These are phyloP conservation scores for Cyberlindnera mrakii DNA, from an alignment of 805 yeast genomes.

Conservation along the genomic window DNA sequence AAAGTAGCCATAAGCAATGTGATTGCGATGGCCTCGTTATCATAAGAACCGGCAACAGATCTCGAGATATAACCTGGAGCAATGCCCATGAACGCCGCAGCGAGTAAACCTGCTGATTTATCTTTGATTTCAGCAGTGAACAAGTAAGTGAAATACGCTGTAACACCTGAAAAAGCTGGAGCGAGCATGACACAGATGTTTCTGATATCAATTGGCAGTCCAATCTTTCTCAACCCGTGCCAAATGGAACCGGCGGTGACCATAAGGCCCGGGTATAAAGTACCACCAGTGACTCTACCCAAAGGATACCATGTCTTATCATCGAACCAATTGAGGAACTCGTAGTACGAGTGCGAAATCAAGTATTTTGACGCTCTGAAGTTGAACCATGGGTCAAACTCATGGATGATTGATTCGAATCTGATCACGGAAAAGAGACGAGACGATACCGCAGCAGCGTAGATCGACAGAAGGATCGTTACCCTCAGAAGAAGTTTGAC, in stretches of 20 bases:
- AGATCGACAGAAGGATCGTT: conserved; percentile 66
- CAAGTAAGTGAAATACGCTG: conserved; percentile 84
- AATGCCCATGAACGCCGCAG: conserved; percentile 93
- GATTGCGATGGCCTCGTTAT: conserved; percentile 98
- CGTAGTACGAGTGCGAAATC: conserved; percentile 77
- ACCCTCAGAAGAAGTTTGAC: conserved; percentile 39
- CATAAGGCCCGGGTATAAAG: conserved; percentile 97
- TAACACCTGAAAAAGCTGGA: conserved; percentile 91
- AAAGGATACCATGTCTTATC: conserved; percentile 99
- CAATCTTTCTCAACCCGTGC: conserved; percentile 55
- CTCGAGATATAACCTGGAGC: conserved; percentile 98
- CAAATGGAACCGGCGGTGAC: conserved; percentile 92
- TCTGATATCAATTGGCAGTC: conserved; percentile 88
- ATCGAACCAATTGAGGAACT: conserved; percentile 96
- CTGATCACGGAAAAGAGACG: conserved; percentile 94
- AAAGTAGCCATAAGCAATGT: conserved; percentile 93
- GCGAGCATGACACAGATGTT: conserved; percentile 94
- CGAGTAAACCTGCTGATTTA: conserved; percentile 79
- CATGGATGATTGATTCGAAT: conserved; percentile 95
- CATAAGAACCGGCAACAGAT: conserved; percentile 98
- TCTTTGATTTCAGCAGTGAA: conserved; percentile 89
- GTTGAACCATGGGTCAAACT: conserved; percentile 96
- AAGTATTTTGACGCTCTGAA: conserved; percentile 93
- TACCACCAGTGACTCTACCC: conserved; percentile 99
- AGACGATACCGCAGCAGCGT: conserved; percentile 88